Evolutionary conservation across 805 yeast genomes (phyloP), one percentile per base, ranked within the genome.

Genomic region (Danielia reshetovae): DNA sequence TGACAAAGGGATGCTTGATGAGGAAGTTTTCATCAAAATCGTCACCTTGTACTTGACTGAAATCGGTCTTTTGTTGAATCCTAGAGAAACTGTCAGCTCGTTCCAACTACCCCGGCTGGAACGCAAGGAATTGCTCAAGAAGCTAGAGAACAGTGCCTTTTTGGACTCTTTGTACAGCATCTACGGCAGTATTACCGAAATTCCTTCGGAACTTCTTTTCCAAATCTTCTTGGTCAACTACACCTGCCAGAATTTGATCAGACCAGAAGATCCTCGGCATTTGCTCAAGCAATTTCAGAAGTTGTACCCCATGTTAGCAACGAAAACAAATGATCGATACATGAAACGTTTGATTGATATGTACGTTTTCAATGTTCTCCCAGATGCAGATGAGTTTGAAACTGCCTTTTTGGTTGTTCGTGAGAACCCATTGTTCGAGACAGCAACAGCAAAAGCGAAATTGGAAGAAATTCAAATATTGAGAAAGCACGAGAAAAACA

Each of bases 41-140:
- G 46, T 60, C 19, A 55, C 55, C 28, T 48, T 66, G 29, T 66
- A 65, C 39, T 49, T 65, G 38, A 54, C 65, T 3, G 59, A 64
- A 34, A 43, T 60, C 5, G 71, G 72, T 2, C 39, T 60, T 7
- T 31, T 40, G 22, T 27, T 45, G 23, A 39, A 32, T 17, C 33
- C 43, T 4, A 30, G 29, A 24, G 36, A 22, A 15, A 8, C 36
- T 18, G 24, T 23, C 18, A 27, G 27, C 17, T 24, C 35, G 27
- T 45, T 15, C 13, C 37, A 18, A 9, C 9, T 36, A 27, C 19
- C 28, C 21, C 14, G 48, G 35, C 25, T 33, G 28, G 38, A 49
- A 27, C 13, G 17, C 23, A 21, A 35, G 7, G 16, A 29, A 8
- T 37, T 59, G 7, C 18, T 48, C 5, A 26, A 35, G 4, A 36